Conservation (phyloP, 352 stramenopile species). For the Aphanomyces invadans region DNA sequence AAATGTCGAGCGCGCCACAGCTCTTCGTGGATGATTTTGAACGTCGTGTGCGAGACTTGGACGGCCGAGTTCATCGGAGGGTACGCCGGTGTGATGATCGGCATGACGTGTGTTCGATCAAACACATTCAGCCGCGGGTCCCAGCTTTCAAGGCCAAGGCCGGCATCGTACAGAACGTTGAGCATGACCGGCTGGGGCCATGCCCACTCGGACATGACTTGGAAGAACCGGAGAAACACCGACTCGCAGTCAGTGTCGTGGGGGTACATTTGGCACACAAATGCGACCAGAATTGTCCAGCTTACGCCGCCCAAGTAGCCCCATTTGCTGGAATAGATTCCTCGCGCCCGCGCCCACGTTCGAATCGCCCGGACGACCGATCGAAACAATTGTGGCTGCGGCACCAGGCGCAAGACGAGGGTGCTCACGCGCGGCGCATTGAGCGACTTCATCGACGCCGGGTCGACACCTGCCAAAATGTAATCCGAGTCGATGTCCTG, state of each 20-base stretch:
- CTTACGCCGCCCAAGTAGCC: constrained; percentile 97
- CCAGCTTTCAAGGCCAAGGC: constrained; percentile 82
- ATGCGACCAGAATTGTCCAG: constrained; percentile 96
- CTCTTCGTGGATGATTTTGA: constrained; percentile 90
- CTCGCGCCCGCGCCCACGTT: constrained; percentile 75
- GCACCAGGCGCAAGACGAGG: constrained; percentile 89
- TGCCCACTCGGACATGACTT: constrained; percentile 77
- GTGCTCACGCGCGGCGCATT: constrained; percentile 91
- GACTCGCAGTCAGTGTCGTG: constrained; percentile 49
- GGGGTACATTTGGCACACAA: constrained; percentile 88
- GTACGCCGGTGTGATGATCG: constrained; percentile 97
- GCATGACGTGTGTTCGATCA: constrained; percentile 93
- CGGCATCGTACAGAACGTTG: constrained; percentile 80
- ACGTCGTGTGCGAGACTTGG: constrained; percentile 91
- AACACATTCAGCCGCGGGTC: constrained; percentile 73
- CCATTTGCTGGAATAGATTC: constrained; percentile 96
- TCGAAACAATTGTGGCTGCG: constrained; percentile 83
- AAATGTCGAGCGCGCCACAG: constrained; percentile 71
- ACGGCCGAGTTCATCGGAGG: constrained; percentile 97
- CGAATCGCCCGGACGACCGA: constrained; percentile 67
- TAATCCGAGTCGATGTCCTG: constrained; percentile 82
- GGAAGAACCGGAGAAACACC: constrained; percentile 76
- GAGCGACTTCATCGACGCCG: constrained; percentile 90
- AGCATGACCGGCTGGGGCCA: constrained; percentile 77
- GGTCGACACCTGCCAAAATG: constrained; percentile 89